A percentile compares a stretch with the other conserved stretches of the same genome.
Evolutionary conservation across 116 monocot species (phyloP).

Genomic region (Zostera marina): DNA sequence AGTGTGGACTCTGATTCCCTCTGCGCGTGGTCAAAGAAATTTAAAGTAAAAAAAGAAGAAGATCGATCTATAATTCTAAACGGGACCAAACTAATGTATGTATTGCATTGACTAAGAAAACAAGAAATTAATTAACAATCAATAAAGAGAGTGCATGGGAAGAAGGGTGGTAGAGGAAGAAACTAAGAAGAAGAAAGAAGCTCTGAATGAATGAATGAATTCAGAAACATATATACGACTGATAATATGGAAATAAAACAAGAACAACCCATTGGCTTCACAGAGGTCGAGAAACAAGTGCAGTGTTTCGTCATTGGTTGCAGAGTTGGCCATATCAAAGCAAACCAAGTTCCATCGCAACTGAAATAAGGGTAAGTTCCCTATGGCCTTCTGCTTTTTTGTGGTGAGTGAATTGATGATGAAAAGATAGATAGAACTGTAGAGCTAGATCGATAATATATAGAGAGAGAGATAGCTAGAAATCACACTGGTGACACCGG

Average conservation of each 20-base stretch:
- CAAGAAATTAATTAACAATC: neutral
- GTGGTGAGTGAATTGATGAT: slow-evolving; percentile 5
- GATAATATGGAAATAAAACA: slow-evolving; percentile 6
- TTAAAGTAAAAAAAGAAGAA: neutral
- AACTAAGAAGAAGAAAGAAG: neutral
- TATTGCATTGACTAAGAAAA: slow-evolving; percentile 1
- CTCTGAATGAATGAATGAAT: too few species aligned
- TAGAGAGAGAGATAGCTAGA: too few species aligned
- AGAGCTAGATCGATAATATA: too few species aligned
- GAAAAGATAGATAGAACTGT: neutral
- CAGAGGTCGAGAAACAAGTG: slow-evolving; percentile 2
- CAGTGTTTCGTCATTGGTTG: slow-evolving; percentile 7
- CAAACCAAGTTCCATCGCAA: slow-evolving; percentile 5
- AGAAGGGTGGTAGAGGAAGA: too few species aligned
- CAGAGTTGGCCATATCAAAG: slow-evolving; percentile 8
- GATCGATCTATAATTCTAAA: too few species aligned
- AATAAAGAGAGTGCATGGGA: too few species aligned
- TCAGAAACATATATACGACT: neutral
- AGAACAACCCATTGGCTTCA: slow-evolving; percentile 6
- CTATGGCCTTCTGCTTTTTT: slow-evolving; percentile 1
- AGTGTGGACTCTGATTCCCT: slow-evolving; percentile 18
- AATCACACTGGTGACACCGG: too few species aligned
- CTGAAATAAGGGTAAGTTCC: slow-evolving; percentile 7
- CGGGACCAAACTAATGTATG: slow-evolving; percentile 1
- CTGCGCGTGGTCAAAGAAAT: slow-evolving; percentile 6